phyloP scores from a whole-genome alignment of 306 rosid species.

The Hylodesmum podocarpum region DNA sequence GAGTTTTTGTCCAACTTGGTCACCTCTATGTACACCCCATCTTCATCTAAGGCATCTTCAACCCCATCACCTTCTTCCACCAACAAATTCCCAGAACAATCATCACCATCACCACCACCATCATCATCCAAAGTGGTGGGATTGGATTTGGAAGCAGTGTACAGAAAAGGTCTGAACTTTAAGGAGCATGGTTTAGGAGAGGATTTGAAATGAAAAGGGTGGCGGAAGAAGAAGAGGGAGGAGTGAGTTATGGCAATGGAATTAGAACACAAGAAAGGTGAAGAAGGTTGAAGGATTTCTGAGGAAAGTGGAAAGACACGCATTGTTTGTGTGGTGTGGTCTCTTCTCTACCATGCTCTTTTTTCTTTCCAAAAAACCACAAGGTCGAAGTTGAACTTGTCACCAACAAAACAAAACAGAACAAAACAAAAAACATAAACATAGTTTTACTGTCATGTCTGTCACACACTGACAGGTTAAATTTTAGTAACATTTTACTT shows the following conservation, averaged over 20 bases:
- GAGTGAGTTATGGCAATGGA: slow-evolving; percentile 9
- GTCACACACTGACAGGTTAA: too few species aligned
- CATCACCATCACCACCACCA: slow-evolving; percentile 8
- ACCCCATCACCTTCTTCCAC: slow-evolving; percentile 1
- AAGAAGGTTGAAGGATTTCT: slow-evolving; percentile 2
- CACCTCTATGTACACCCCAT: slow-evolving; percentile 52
- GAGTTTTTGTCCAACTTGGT: slow-evolving; percentile 54
- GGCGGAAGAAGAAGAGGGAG: slow-evolving; percentile 8
- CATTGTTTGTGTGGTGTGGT: slow-evolving; percentile 28
- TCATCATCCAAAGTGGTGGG: slow-evolving; percentile 8
- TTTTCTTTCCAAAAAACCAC: not conserved
- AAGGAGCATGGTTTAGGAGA: slow-evolving; percentile 23
- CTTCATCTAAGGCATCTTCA: slow-evolving; percentile 36
- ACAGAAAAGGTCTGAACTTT: slow-evolving; percentile 20
- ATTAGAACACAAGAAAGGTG: not conserved
- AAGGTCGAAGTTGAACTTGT: not conserved
- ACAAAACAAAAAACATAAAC: not conserved
- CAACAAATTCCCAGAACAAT: not conserved
- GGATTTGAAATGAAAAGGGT: slow-evolving; percentile 26
- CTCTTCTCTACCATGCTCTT: not conserved
- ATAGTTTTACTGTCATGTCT: not conserved
- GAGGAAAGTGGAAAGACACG: slow-evolving; percentile 35
- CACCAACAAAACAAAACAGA: not conserved
- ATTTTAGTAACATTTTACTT: too few species aligned
- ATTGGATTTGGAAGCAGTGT: slow-evolving; percentile 40